Percentiles rank a stretch among this genome's conserved stretches.
Evolutionary conservation across 192 early-diverging fungal species (phyloP).

Genomic region (Gonapodya prolifera): DNA sequence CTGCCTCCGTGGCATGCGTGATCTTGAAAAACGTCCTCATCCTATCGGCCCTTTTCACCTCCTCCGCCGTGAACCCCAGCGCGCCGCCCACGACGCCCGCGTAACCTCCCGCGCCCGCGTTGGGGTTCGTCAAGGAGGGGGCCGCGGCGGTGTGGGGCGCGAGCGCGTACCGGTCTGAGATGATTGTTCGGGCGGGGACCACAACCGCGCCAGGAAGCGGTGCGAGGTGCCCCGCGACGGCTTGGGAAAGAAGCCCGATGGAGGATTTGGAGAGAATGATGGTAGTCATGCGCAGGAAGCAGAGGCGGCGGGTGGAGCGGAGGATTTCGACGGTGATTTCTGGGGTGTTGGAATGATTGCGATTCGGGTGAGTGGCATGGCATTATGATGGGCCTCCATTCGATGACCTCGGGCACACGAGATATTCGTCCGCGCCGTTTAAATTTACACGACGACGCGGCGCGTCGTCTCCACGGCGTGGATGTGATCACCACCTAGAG

Average conservation of each 20-base stretch:
- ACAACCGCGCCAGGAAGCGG: background rate
- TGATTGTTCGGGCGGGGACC: background rate
- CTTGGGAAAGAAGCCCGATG: background rate
- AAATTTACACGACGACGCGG: no score
- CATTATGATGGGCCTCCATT: no score
- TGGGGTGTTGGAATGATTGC: no score
- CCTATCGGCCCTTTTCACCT: background rate
- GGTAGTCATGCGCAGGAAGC: background rate
- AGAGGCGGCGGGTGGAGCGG: background rate
- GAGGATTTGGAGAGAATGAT: background rate
- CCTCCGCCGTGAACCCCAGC: background rate
- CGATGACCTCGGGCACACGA: no score
- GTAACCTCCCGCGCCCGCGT: background rate
- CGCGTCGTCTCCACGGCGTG: no score
- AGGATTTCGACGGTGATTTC: background rate
- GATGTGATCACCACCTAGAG: no score
- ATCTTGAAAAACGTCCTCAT: background rate
- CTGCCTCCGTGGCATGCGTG: background rate
- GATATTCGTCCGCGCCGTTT: no score
- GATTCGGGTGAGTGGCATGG: no score
- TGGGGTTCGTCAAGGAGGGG: background rate
- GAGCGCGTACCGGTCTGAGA: background rate
- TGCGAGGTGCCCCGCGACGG: background rate
- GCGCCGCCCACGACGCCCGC: background rate
- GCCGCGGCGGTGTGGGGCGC: background rate